Base-by-base conservation (phyloP, 495 filamentous ascomycete species). In the Penicillium tannophilum region DNA sequence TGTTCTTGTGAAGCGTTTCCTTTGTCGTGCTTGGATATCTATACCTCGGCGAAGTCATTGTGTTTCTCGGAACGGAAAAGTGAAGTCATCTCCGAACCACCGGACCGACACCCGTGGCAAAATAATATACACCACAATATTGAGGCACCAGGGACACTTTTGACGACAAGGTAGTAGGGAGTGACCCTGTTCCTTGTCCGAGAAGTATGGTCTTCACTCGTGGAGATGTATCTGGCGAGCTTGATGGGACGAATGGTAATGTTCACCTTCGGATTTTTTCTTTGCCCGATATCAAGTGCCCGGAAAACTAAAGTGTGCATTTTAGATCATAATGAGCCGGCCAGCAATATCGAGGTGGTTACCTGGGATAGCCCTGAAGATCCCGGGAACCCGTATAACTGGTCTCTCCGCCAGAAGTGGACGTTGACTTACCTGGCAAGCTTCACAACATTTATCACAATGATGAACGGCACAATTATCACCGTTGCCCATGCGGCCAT, bases 361-460 rank as follows among this genome's bases (percentile, higher is more conserved):
- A 70, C 78, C 52, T 85, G 81, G 77, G 69, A 80, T 63, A 78
- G 79, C 52, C 72, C 79, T 7, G 63, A 75, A 16, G 84, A 88
- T 64, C 75, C 76, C 2, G 73, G 69, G 16, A 86, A 87, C 59
- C 86, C 86, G 8, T 79, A 77, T 72, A 87, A 88, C 70, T 88
- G 86, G 86, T 72, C 86, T 10, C 52, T 68, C 16, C 63, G 71
- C 39, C 78, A 78, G 59, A 76, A 76, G 66, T 76, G 73, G 73
- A 61, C 60, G 8, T 46, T 73, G 3, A 76, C 70, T 1, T 23
- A 48, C 4, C 42, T 70, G 7, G 66, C 69, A 9, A 61, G 61
- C 3, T 64, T 74, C 35, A 57, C 66, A 20, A 72, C 67, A 8
- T 76, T 71, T 50, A 67, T 71, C n/a, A 66, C 70, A 23, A 64